Evolutionary conservation across 1,284 basidiomycete genomes (phyloP).

Genomic region (Boletus semigastroideus): DNA sequence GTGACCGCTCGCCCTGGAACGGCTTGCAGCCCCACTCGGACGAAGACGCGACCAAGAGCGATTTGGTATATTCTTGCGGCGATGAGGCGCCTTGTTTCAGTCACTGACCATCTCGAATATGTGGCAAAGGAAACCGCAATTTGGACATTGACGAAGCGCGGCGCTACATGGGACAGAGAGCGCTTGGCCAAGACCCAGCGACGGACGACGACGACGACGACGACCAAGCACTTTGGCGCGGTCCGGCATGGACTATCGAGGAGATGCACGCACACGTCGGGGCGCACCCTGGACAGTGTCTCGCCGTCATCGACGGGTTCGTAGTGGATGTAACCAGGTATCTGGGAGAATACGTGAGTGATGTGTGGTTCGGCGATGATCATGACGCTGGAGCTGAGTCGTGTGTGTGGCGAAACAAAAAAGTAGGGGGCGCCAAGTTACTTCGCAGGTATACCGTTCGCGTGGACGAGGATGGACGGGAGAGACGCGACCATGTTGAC

Average conservation of each 20-base stretch:
- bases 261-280: neutral
- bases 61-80: conserved; percentile 1
- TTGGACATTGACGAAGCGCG: conserved; percentile 49
- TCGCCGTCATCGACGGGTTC: conserved; percentile 8
- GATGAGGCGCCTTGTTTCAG: neutral
- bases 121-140: conserved; percentile 9
- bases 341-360: conserved; percentile 9
- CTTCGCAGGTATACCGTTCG: conserved; percentile 1
- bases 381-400: conserved; percentile 4
- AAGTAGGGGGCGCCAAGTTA: conserved; percentile 1
- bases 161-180: conserved; percentile 8
- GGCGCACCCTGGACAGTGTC: neutral
- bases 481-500: too few relatives aligned
- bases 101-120: conserved; percentile 11
- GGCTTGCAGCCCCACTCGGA: conserved; percentile 14
- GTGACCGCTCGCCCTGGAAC: conserved; percentile 6
- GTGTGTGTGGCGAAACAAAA: neutral
- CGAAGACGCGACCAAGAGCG: conserved; percentile 13
- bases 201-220: neutral
- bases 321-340: conserved; percentile 5
- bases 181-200: neutral
- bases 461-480: neutral
- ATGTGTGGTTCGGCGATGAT: too few relatives aligned
- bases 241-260: conserved; percentile 6
- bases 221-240: neutral